Evolutionary conservation across 208 protist species (phyloP), one percentile per base, ranked within the genome.

Genomic region (Trichomonas tenax): DNA sequence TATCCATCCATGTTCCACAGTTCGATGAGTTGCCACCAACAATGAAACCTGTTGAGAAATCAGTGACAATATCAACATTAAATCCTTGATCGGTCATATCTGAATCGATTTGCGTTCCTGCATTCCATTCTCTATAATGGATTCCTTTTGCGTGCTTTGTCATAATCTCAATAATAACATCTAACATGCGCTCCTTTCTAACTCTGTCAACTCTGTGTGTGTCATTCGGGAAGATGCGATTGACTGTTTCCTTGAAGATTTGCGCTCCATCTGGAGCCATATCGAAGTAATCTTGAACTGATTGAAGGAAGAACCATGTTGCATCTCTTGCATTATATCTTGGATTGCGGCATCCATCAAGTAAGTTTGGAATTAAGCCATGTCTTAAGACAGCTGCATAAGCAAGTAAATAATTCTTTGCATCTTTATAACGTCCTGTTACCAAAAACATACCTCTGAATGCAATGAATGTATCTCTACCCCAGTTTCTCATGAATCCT

Each of bases 311-410:
- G 17, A 44, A 89, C 82, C 82, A 89, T n/a, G 40, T 46, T 21
- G 82, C 82, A 89, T 89, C 82, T 44, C 82, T n/a, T 46, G 82
- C 82, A 31, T 89, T 89, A 31, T 89, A 89, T n/a, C 82, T n/a
- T n/a, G 82, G 82, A 31, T 89, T 89, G 2, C 14, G 0, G 36
- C 38, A n/a, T 45, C 82, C 40, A 23, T 48, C 40, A 11, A n/a
- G 34, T 0, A 89, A 31, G 21, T 89, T 89, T 9, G 82, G 82
- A 48, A 89, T 89, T 46, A 89, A 89, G 14, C 82, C 82, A 48
- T 89, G 34, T 89, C 82, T 45, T n/a, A 48, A 23, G 31, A 44
- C 34, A 46, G 82, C 4, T 17, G 40, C 82, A 48, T 44, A 89
- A 31, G 82, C 82, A 45, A 89, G 0, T 21, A 89, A 31, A 11